Base-by-base conservation (phyloP, 2,329 filamentous ascomycete genomes). In the Xylaria arbuscula region DNA sequence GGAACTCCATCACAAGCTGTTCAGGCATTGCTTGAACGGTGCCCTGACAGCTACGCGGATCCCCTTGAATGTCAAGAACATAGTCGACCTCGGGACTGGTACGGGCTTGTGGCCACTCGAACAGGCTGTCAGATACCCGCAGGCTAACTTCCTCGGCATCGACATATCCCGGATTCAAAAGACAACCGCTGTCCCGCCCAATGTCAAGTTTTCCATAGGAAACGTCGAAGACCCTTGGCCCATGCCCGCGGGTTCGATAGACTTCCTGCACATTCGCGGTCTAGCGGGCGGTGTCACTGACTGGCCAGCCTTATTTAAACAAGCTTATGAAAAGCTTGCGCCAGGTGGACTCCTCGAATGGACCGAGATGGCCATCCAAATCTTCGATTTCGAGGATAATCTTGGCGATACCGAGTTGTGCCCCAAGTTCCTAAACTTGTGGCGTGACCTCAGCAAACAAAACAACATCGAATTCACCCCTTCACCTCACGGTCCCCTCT, bases 181-280 rank as follows among this genome's bases (percentile, higher is more conserved):
- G 51, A 80, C 79, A 17, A 80, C 75, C 9, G 75, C 78, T 32
- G 84, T 89, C 8, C 88, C 88, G 7, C 82, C 86, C 19, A 90
- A 90, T 72, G 83, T 90, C 24, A 82, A 80, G 3, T 90, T 90
- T 74, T 80, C 87, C 66, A 83, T 90, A 47, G 86, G 86, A 74
- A 87, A 90, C 74, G 82, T 86, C 36, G 86, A 88, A 68, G 81
- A 86, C 34, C 79, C 76, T 3, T 84, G 82, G 83, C 76, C 76
- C 3, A 74, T 73, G 7, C 65, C 73, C 4, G 70, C 69, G 13
- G 69, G 66, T 32, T 76, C 74, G 17, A 62, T 80, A 62, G 83
- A 84, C 72, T 82, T 84, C 55, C 77, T 84, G 24, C 81, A 84
- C 70, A 78, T 81, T 65, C 80, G 83, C 48, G 80, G 81, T n/a